Evolutionary conservation across 768 basidiomycete species (phyloP), one percentile per base, ranked within the genome.

Genomic region (Phaeotremella skinneri): DNA sequence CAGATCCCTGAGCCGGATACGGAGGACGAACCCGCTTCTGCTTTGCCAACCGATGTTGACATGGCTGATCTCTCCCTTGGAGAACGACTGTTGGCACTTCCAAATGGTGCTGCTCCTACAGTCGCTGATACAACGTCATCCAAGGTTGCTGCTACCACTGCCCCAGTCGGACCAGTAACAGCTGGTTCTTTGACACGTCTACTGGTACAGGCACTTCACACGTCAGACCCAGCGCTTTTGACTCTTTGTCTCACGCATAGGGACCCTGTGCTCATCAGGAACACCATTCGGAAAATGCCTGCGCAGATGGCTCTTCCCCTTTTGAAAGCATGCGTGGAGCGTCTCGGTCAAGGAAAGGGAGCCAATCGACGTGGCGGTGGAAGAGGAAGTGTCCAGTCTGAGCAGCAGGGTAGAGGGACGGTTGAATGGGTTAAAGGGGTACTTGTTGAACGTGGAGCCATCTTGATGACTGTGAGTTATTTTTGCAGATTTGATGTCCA

Each of bases 161-260:
- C 54, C 6, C 54, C 62, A 43, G 68, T 64, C 31, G 70, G 70
- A 16, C 68, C 72, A 2, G 71, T 75, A 45, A 89, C 92, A 34
- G 85, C 90, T 0, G 85, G 87, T 63, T 93, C 94, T 0, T 83
- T 98, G 59, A 90, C 94, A 26, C 87, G 91, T 55, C 93, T 94
- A 26, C 82, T 99, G 49, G 89, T 94, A 58, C 96, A 99, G 79
- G 94, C 96, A 0, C 79, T 99, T 26, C 96, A 99, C 75, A 97
- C 96, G 0, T 87, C 89, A 20, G 96, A 99, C 80, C 83, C 88
- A 2, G 84, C 85, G 9, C 80, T 98, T 34, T 79, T 98, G 59
- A 90, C 96, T 72, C 52, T 77, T 5, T 74, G 73, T 53, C 62
- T 77, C 20, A 87, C 87, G 25, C 89, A 97, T 77, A 88, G 90